Evolutionary conservation across 768 basidiomycete genomes (phyloP).

Genomic region (Termitomyces sp.): DNA sequence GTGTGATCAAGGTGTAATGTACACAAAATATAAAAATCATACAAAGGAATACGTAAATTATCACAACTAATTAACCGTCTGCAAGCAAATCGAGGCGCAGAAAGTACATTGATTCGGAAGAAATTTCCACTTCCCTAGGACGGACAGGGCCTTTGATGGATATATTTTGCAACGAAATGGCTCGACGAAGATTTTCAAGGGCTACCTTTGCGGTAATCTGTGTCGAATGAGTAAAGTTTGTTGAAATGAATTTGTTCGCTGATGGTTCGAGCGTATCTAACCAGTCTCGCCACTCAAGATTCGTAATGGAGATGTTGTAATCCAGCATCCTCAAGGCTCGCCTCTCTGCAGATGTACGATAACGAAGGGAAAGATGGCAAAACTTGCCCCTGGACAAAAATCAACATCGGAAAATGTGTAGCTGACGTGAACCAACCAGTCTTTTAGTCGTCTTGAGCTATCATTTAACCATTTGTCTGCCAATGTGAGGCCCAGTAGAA

Average conservation of each 20-base stretch:
- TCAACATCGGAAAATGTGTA: neutral
- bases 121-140: neutral
- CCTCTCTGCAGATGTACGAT: constrained; percentile 3
- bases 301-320: constrained; percentile 11
- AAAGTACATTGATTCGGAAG: neutral
- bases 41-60: neutral
- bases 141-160: neutral
- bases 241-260: constrained; percentile 1
- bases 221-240: neutral
- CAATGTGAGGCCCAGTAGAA: constrained; percentile 47
- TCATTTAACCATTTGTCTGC: constrained; percentile 65
- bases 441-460: constrained; percentile 43
- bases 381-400: constrained; percentile 4
- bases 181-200: neutral
- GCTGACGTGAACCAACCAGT: constrained; percentile 34
- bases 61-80: neutral
- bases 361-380: constrained; percentile 8
- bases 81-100: constrained; percentile 1
- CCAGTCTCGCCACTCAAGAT: constrained; percentile 12
- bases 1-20: neutral
- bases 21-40: neutral
- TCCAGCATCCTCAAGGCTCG: constrained; percentile 11
- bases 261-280: constrained; percentile 5
- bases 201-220: neutral
- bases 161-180: neutral